Percentiles rank a stretch among this genome's conserved stretches.
phyloP scores from a whole-genome alignment of 805 yeast genomes.

The Lachancea cidri region DNA sequence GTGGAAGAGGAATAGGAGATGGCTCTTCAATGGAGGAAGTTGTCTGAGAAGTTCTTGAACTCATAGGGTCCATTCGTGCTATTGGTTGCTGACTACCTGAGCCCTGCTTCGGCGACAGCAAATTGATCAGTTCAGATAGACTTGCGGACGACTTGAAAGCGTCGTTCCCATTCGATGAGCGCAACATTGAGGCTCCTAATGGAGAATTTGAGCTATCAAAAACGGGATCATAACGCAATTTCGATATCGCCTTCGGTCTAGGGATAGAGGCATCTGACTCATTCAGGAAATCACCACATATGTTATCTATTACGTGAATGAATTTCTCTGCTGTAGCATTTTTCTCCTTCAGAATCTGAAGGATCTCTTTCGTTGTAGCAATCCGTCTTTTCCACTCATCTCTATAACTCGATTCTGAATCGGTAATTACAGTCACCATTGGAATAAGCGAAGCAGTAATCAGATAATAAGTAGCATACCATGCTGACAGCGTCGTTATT shows the following conservation, averaged over 20 bases:
- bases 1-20: neutral
- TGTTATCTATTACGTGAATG: constrained; percentile 3
- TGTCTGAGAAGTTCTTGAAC: neutral
- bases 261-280: neutral
- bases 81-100: neutral
- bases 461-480: constrained; percentile 60
- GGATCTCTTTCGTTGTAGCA: neutral
- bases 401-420: constrained; percentile 38
- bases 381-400: constrained; percentile 1
- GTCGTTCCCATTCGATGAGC: neutral
- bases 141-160: constrained; percentile 9
- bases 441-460: constrained; percentile 62
- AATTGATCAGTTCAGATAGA: constrained; percentile 19
- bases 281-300: constrained; percentile 2
- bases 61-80: neutral
- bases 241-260: neutral
- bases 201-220: neutral
- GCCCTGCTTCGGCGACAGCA: constrained; percentile 10
- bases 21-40: neutral
- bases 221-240: neutral
- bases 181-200: neutral
- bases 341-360: constrained; percentile 1
- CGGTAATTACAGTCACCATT: constrained; percentile 42
- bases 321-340: constrained; percentile 8
- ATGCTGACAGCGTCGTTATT: constrained; percentile 45